These are phyloP conservation scores for Metarhizium brunneum DNA, from an alignment of 2,329 filamentous ascomycete genomes.

Conservation along the genomic window DNA sequence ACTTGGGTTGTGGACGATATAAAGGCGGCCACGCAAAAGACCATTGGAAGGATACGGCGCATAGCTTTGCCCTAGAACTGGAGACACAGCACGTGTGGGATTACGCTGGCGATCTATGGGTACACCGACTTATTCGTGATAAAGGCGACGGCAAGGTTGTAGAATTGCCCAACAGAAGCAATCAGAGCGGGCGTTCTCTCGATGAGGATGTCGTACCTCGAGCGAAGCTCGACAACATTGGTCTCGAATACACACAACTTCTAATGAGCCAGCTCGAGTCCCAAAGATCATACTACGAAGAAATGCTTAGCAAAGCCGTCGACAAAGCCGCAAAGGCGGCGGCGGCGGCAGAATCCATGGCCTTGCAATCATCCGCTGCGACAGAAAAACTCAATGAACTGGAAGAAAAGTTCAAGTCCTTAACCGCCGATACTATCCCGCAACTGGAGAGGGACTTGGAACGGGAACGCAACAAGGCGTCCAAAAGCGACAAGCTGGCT, in stretches of 20 bases:
- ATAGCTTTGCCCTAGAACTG: constrained; percentile 88
- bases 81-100: constrained; percentile 96
- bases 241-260: constrained; percentile 88
- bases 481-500: constrained; percentile 67
- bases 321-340: constrained; percentile 78
- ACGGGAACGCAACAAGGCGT: constrained; percentile 57
- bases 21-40: constrained; percentile 89
- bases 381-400: constrained; percentile 42
- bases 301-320: constrained; percentile 77
- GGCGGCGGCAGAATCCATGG: constrained; percentile 55
- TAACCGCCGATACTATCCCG: constrained; percentile 50
- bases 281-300: constrained; percentile 89
- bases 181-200: constrained; percentile 22
- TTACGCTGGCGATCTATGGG: constrained; percentile 90
- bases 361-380: constrained; percentile 37
- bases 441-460: constrained; percentile 63
- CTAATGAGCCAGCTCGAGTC: constrained; percentile 88
- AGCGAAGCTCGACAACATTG: constrained; percentile 65
- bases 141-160: constrained; percentile 90
- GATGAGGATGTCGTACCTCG: constrained; percentile 63
- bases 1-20: constrained; percentile 88
- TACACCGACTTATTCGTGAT: constrained; percentile 88
- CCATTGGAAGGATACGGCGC: constrained; percentile 82
- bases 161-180: constrained; percentile 61
- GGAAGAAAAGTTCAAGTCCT: constrained; percentile 32